phyloP scores from a whole-genome alignment of 2,329 filamentous ascomycete genomes.

The Penicillium sclerotiorum region DNA sequence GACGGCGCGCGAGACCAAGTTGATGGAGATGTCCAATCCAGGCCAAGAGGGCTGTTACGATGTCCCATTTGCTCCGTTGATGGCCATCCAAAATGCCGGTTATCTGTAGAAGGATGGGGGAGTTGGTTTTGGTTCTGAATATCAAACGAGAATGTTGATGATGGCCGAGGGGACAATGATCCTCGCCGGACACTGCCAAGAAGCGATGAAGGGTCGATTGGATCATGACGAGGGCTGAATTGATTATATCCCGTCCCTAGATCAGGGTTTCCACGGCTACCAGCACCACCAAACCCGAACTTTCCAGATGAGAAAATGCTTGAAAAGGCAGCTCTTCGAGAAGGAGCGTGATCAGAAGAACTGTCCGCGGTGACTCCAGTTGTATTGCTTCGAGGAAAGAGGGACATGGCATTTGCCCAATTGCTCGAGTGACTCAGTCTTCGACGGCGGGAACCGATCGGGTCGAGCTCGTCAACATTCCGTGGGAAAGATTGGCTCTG shows the following conservation, averaged over 20 bases:
- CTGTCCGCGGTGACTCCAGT: conserved; percentile 44
- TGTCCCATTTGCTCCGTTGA: conserved; percentile 57
- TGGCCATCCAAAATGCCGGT: conserved; percentile 72
- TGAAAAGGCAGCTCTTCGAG: conserved; percentile 44
- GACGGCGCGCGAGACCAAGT: conserved; percentile 78
- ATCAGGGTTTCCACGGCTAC: conserved; percentile 36
- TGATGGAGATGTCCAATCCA: conserved; percentile 56
- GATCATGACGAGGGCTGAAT: conserved; percentile 50
- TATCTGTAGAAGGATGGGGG: conserved; percentile 77
- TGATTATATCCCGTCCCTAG: conserved; percentile 48
- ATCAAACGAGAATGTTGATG: conserved; percentile 60
- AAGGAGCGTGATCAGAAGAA: conserved; percentile 43
- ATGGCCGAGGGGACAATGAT: conserved; percentile 50
- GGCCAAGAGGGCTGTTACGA: conserved; percentile 53
- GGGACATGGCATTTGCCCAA: conserved; percentile 55
- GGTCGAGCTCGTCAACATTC: conserved; percentile 54
- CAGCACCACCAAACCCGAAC: conserved; percentile 39
- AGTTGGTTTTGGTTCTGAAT: conserved; percentile 55
- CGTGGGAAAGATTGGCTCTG: conserved; percentile 68
- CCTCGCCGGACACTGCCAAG: conserved; percentile 46
- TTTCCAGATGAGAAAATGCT: conserved; percentile 48
- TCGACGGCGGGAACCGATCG: conserved; percentile 53
- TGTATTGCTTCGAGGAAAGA: conserved; percentile 51
- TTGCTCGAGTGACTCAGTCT: conserved; percentile 61
- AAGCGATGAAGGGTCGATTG: conserved; percentile 49